Evolutionary conservation across 768 basidiomycete species (phyloP), one percentile per base, ranked within the genome.

Genomic region (Glaciozyma antarctica): DNA sequence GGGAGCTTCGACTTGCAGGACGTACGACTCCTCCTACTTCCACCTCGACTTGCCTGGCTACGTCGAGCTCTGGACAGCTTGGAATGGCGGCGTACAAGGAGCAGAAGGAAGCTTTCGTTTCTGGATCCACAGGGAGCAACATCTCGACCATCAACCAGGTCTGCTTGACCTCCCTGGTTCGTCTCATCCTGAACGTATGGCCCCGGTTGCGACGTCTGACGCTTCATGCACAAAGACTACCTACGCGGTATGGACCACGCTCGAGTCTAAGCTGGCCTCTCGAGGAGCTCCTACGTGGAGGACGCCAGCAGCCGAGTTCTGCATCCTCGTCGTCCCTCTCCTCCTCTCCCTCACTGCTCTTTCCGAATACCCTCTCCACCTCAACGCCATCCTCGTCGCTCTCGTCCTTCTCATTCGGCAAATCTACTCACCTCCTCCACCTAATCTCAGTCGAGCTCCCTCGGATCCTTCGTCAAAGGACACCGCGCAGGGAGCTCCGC

Each of bases 41-140:
- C 5, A 10, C 38, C 13, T 41, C 38, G 38, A 41, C 38, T 41
- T 41, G 10, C 10, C 38, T 41, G 38, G 38, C 38, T 41, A 41
- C 38, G 38, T 7, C 38, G 38, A 15, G 38, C 38, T 32, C 32
- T 41, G 38, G 38, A 13, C 47, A 16, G 8, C 13, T 21, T 48
- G 8, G 19, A 8, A 57, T 57, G 57, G 28, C 41, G 9, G 38
- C 13, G 24, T 93, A 93, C 81, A 91, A 89, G 75, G 70, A 79
- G 12, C 83, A 81, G 13, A 94, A 94, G 76, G 88, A 90, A 78
- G 83, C 82, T 0, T 94, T 92, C 73, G 86, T 90, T 47, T 84
- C 88, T 10, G 83, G 84, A 47, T 82, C 81, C 76, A 81, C 80
- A 1, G 91, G 91, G 2, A 86, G 87, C 0, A 82, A 84, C 4